Percentiles rank a stretch among this genome's conserved stretches.
These are phyloP conservation scores for Flaveria linearis DNA, from an alignment of 129 eudicot species.

Conservation along the genomic window DNA sequence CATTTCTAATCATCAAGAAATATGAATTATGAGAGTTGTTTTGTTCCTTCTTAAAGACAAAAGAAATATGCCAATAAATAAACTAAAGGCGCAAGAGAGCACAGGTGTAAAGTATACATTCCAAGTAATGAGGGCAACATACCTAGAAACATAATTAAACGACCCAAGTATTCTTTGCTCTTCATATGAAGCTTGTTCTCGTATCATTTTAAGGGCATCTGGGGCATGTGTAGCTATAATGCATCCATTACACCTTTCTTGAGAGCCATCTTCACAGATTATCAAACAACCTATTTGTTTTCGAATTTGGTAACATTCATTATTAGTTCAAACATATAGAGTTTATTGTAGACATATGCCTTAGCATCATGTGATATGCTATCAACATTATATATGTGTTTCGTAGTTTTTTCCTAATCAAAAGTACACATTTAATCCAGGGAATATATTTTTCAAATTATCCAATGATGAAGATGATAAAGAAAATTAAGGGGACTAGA, in stretches of 20 bases:
- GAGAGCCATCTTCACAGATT: slow-evolving; percentile 49
- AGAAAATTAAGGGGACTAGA: too few species aligned
- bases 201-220: slow-evolving; percentile 66
- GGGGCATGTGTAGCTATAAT: slow-evolving; percentile 74
- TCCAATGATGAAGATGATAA: too few species aligned
- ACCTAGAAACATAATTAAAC: slow-evolving; percentile 77
- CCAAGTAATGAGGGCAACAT: not conserved
- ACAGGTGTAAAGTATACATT: not conserved
- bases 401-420: too few species aligned
- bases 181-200: slow-evolving; percentile 62
- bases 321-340: not conserved
- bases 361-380: too few species aligned
- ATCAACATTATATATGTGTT: too few species aligned
- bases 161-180: slow-evolving; percentile 70
- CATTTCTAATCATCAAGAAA: not conserved
- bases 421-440: too few species aligned
- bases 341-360: not conserved
- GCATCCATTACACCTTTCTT: slow-evolving; percentile 62
- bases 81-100: not conserved
- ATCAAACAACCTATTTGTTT: slow-evolving; percentile 49
- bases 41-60: not conserved
- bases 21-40: not conserved
- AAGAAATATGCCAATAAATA: slow-evolving; percentile 24
- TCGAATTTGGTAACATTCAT: slow-evolving; percentile 11
- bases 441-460: too few species aligned